Conservation (phyloP, 768 basidiomycete genomes). For the Ramaria rubella region DNA sequence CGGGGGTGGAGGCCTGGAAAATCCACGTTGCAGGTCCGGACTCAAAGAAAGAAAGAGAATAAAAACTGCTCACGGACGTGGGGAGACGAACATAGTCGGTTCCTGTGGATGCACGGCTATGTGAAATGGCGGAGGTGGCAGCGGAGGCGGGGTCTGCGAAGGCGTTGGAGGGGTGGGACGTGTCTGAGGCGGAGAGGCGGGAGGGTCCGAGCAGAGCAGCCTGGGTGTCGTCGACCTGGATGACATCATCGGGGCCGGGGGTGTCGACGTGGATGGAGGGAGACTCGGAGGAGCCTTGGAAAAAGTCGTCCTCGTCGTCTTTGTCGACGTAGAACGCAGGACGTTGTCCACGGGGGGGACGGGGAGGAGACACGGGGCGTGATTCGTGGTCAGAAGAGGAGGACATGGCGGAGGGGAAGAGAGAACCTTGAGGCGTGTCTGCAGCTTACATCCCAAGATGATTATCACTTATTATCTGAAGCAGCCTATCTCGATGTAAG, state of each 20-base stretch:
- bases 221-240: conserved; percentile 18
- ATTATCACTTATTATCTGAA: too few species aligned
- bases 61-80: too few species aligned
- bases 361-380: too few species aligned
- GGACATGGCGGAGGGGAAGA: too few species aligned
- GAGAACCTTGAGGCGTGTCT: too few species aligned
- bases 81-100: not conserved
- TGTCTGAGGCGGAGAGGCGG: not conserved
- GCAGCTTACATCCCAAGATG: too few species aligned
- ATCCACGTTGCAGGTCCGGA: too few species aligned
- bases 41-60: too few species aligned
- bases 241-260: not conserved
- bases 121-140: not conserved
- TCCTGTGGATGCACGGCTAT: not conserved
- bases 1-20: too few species aligned
- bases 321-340: conserved; percentile 38
- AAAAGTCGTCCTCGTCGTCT: conserved; percentile 40
- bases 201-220: conserved; percentile 17
- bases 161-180: not conserved
- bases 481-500: too few species aligned
- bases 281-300: conserved; percentile 28
- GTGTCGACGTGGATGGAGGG: not conserved
- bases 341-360: too few species aligned
- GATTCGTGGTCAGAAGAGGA: too few species aligned
- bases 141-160: not conserved